Base-by-base conservation (phyloP, 1,284 basidiomycete genomes). In the Trichosporon sp. region DNA sequence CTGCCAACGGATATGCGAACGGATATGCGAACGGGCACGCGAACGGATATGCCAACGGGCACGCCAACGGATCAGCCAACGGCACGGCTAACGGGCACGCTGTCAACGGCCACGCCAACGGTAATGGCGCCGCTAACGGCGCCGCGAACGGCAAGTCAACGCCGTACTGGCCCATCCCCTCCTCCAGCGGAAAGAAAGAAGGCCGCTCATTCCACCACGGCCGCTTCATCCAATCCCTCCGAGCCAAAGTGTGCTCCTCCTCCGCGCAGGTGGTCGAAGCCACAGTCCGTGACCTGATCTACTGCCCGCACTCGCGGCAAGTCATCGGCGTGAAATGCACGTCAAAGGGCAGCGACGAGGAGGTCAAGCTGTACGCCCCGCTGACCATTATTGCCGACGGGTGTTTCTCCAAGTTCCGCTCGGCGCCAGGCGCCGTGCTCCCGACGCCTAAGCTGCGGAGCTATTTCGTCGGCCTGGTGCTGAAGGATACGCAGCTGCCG, bases 141-240 rank as follows among this genome's bases (percentile, higher is more conserved):
- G 11, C 23, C 32, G 10, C 19, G 25, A 6, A 29, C 56, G 19
- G 31, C 27, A 9, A 29, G 8, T 16, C 33, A 33, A 57, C 33
- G 1, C 37, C 58, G n/a, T 44, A 44, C 19, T 78, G 77, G 77
- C 65, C 73, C 56, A 68, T 77, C 21, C 29, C 66, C 4, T 69
- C 70, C 19, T 31, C 56, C 49, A 70, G 74, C 62, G 81, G 80
- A 33, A 69, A 71, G 61, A 78, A 82, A 71, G 83, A 85, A 67
- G 84, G 95, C 0, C 82, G 92, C 62, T 88, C 87, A 67, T 98
- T 98, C 80, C 95, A 98, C 81, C 95, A 98, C 76, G 95, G 95
- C n/a, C 84, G 87, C 62, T 94, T 99, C 71, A 87, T 99, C 66
- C 88, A 89, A 84, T 84, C 85, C 16, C 81, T 99, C 57, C 84